A percentile compares a stretch with the other conserved stretches of the same genome.
phyloP scores from a whole-genome alignment of 2,329 filamentous ascomycete genomes.

The Aspergillus candidus region DNA sequence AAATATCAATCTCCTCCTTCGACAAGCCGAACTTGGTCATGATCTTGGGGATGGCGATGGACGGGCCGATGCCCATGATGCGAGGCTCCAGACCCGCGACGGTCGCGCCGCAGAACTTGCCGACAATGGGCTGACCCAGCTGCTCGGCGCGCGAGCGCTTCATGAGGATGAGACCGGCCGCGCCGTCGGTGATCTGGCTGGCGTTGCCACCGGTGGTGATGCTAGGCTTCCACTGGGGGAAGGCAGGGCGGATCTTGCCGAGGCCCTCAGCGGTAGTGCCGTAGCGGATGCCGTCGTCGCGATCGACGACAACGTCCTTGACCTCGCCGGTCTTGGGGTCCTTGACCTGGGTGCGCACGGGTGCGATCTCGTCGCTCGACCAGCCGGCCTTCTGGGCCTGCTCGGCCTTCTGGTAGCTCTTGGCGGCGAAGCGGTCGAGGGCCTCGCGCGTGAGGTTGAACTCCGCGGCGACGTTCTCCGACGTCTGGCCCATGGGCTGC shows the following conservation, averaged over 20 bases:
- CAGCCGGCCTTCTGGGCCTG: slow-evolving; percentile 75
- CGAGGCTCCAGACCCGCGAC: slow-evolving; percentile 80
- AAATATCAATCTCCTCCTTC: slow-evolving; percentile 36
- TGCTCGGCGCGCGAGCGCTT: slow-evolving; percentile 77
- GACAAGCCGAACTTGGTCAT: slow-evolving; percentile 72
- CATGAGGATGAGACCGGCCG: slow-evolving; percentile 88
- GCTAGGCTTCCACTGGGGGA: slow-evolving; percentile 68
- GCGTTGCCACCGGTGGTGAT: slow-evolving; percentile 90
- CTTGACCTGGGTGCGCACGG: slow-evolving; percentile 73
- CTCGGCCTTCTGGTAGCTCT: slow-evolving; percentile 77
- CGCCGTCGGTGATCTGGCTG: slow-evolving; percentile 85
- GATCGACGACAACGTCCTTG: slow-evolving; percentile 68
- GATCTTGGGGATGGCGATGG: slow-evolving; percentile 85
- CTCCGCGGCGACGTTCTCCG: slow-evolving; percentile 85
- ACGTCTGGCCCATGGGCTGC: slow-evolving; percentile 86
- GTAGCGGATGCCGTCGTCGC: slow-evolving; percentile 77
- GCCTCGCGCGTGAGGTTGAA: slow-evolving; percentile 60
- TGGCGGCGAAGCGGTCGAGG: slow-evolving; percentile 80
- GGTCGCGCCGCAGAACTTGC: slow-evolving; percentile 79
- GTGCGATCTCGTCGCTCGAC: slow-evolving; percentile 80
- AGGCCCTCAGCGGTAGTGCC: slow-evolving; percentile 78
- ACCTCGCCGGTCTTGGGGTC: slow-evolving; percentile 83
- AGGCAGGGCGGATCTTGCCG: slow-evolving; percentile 76
- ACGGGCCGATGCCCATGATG: slow-evolving; percentile 89
- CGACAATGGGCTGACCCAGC: slow-evolving; percentile 76